Conservation (phyloP, 148 eudicot genomes). For the Polygonum aviculare region DNA sequence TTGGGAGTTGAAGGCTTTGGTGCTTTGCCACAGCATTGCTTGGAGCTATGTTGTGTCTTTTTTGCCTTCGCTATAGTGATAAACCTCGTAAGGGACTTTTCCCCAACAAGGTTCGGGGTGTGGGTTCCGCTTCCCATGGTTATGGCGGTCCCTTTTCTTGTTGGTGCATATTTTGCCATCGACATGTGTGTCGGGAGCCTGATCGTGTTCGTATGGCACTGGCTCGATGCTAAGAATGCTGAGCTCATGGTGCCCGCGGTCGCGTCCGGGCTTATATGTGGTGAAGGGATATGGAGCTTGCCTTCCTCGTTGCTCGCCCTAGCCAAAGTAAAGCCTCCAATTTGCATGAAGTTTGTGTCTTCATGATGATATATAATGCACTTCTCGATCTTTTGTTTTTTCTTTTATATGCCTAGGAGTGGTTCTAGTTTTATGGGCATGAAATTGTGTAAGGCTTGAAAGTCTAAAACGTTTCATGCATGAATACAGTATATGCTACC, state of each 20-base stretch:
- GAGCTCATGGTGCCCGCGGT: neutral
- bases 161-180: neutral
- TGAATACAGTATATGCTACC: too few relatives aligned
- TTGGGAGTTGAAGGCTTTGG: neutral
- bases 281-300: slow-evolving; percentile 5
- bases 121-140: slow-evolving; percentile 2
- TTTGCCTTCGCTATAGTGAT: neutral
- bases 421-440: neutral
- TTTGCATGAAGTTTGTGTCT: neutral
- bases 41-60: neutral
- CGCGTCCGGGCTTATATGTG: slow-evolving; percentile 6
- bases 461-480: too few relatives aligned
- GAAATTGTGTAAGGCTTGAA: neutral
- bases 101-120: neutral
- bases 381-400: neutral
- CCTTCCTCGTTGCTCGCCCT: neutral
- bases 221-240: neutral
- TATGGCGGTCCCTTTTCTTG: neutral
- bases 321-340: neutral
- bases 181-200: slow-evolving; percentile 6
- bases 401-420: neutral
- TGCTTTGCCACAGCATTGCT: neutral
- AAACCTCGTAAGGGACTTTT: slow-evolving; percentile 1
- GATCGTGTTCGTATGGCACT: neutral
- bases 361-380: neutral